Evolutionary conservation across 2,329 filamentous ascomycete species (phyloP), one percentile per base, ranked within the genome.

Genomic region (Fusarium duplospermum): DNA sequence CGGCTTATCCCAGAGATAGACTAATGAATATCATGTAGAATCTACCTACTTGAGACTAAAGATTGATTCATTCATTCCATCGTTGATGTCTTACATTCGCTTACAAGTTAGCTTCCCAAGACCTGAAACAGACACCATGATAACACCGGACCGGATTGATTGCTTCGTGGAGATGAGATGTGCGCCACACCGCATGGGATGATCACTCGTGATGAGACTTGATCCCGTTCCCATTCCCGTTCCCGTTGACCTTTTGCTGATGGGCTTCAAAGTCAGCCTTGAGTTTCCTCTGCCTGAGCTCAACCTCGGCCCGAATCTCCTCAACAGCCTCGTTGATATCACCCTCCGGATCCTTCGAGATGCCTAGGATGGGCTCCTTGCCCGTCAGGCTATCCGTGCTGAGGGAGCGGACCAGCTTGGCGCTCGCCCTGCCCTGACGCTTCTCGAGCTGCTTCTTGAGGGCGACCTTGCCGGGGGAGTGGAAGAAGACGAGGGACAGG

Each of bases 321-420:
- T 88, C 86, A 11, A 97, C 88, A 31, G 93, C 93, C 78, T 96
- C 94, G 67, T 93, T 92, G 58, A 97, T 87, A 76, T 97, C 94
- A 31, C 86, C 86, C 63, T 91, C 91, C 0, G 91, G 91, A 80
- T 98, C 95, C 72, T 90, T 90, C 1, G 94, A 92, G 40, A 98
- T 86, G 29, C 96, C 96, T 7, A 98, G 84, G 4, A 94, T 88
- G 0, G 93, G 93, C 63, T 91, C 88, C 54, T 86, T 84, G 36
- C 84, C 84, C 16, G 82, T 86, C 18, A 91, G 72, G 65, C 87
- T 89, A 14, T 94, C 91, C 20, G 87, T 85, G 78, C 90, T 92
- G 11, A 85, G 79, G 2, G 86, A 88, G 65, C 87, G 86, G 31
- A 84, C 82, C 40, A 90, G 75, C 69, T 81, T 84, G 10, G 82